Conservation (phyloP, 768 basidiomycete genomes). For the Stropharia rugosoannulata region DNA sequence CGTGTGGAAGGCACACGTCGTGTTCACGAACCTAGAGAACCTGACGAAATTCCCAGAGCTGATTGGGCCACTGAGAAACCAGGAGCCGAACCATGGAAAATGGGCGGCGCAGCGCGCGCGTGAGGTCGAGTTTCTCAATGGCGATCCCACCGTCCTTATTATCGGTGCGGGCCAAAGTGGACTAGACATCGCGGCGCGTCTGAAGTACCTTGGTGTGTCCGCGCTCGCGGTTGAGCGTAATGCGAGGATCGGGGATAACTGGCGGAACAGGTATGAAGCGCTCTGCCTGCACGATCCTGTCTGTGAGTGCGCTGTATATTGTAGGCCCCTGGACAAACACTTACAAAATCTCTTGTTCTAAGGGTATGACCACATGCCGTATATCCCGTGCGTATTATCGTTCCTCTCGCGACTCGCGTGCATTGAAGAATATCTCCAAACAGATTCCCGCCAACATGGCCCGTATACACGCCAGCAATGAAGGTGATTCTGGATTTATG, state of each 20-base stretch:
- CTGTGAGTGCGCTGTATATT: conserved; percentile 28
- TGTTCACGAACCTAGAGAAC: conserved; percentile 51
- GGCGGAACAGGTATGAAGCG: conserved; percentile 59
- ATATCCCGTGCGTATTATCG: conserved; percentile 39
- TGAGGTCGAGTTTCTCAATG: conserved; percentile 42
- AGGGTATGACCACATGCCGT: conserved; percentile 59
- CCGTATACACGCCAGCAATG: conserved; percentile 45
- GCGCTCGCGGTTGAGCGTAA: conserved; percentile 57
- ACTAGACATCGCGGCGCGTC: conserved; percentile 51
- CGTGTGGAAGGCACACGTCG: conserved; percentile 53
- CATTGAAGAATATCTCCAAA: neutral
- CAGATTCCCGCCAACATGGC: conserved; percentile 62
- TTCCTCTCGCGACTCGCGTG: neutral
- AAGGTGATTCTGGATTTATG: conserved; percentile 34
- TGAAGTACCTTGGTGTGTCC: conserved; percentile 48
- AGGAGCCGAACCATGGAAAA: conserved; percentile 42
- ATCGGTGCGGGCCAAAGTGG: conserved; percentile 60
- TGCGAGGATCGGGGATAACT: conserved; percentile 51
- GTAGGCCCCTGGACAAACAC: neutral
- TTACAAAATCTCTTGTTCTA: neutral
- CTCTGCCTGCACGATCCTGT: conserved; percentile 54
- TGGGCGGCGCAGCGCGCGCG: conserved; percentile 44
- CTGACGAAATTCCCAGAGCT: conserved; percentile 44
- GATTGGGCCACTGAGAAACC: conserved; percentile 37
- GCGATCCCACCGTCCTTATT: conserved; percentile 52